phyloP scores from a whole-genome alignment of 768 basidiomycete genomes.

The Lactarius akahatsu region DNA sequence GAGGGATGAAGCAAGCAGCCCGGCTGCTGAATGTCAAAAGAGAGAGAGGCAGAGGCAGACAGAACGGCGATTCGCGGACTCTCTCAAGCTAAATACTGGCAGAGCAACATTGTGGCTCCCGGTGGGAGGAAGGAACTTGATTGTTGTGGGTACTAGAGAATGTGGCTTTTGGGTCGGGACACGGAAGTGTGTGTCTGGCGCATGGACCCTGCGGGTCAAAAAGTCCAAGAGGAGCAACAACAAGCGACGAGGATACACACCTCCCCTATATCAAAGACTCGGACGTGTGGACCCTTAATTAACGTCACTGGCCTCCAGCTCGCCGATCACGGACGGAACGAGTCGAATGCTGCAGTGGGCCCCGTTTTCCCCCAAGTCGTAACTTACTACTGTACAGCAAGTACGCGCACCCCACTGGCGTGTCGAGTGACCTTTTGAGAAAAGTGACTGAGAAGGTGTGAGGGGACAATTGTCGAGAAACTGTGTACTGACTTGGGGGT shows the following conservation, averaged over 20 bases:
- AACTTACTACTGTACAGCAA: not conserved
- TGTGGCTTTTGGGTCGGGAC: not conserved
- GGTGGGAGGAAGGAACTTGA: not conserved
- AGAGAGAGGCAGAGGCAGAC: not conserved
- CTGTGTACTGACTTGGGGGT: not conserved
- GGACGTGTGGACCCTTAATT: not conserved
- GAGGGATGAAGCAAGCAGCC: not conserved
- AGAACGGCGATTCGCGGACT: not conserved
- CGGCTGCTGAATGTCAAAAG: not conserved
- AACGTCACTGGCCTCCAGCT: not conserved
- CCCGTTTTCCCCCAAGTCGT: not conserved
- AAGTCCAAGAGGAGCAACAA: not conserved
- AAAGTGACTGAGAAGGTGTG: not conserved
- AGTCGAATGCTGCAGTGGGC: not conserved
- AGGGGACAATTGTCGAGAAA: not conserved
- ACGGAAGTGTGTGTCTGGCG: not conserved
- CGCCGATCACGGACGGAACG: not conserved
- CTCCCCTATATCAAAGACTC: not conserved
- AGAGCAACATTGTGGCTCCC: not conserved
- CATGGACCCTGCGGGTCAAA: not conserved
- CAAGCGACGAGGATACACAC: not conserved
- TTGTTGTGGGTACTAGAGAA: not conserved
- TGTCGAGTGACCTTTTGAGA: not conserved
- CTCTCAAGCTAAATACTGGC: not conserved
- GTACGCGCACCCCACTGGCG: not conserved